phyloP scores from a whole-genome alignment of 805 yeast species.

The Barnettozyma wickerhamii region DNA sequence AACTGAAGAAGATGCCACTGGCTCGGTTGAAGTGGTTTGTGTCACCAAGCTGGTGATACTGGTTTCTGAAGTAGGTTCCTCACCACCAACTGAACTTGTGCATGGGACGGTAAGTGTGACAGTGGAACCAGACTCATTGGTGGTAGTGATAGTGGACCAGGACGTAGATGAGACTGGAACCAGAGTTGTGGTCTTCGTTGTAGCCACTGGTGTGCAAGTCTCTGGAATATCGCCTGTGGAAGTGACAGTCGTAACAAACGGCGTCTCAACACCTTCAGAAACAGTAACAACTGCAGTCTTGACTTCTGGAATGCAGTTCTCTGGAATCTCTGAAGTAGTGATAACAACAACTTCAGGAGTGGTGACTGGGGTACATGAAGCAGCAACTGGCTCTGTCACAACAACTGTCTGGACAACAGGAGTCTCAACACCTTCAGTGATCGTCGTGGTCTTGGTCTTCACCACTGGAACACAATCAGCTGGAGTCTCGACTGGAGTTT shows the following conservation, averaged over 20 bases:
- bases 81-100: not conserved
- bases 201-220: too few species aligned
- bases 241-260: too few species aligned
- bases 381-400: not conserved
- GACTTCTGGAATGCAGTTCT: too few species aligned
- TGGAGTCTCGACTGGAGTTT: too few species aligned
- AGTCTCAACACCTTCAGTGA: not conserved
- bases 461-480: constrained; percentile 2
- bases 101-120: constrained; percentile 1
- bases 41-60: not conserved
- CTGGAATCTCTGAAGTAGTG: too few species aligned
- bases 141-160: not conserved
- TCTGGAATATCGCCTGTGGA: too few species aligned
- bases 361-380: not conserved
- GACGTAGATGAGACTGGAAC: not conserved
- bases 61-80: not conserved
- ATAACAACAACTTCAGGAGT: too few species aligned
- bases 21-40: not conserved
- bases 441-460: not conserved
- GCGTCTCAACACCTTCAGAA: too few species aligned
- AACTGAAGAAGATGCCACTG: not conserved
- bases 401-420: not conserved
- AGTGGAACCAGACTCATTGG: not conserved
- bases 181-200: not conserved
- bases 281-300: too few species aligned